Evolutionary conservation across 2,329 filamentous ascomycete genomes (phyloP).

Genomic region (Aspergillus jensenii): DNA sequence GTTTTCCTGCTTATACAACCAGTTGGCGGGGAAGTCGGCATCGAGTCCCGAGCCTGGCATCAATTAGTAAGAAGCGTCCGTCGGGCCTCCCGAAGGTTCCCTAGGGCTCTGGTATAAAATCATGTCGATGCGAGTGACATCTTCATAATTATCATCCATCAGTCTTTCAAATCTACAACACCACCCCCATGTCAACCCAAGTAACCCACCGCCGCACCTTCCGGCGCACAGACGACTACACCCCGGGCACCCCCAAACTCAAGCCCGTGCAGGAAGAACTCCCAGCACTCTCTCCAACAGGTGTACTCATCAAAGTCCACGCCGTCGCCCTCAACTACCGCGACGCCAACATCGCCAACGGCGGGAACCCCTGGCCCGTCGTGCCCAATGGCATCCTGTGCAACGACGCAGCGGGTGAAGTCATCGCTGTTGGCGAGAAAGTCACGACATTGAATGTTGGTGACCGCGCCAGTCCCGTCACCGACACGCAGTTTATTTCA

Average conservation of each 20-base stretch:
- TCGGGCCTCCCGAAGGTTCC: too few relatives aligned
- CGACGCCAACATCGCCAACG: constrained; percentile 27
- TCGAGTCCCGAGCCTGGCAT: too few relatives aligned
- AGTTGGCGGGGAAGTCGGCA: too few relatives aligned
- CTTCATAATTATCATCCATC: background rate
- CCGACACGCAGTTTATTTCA: constrained; percentile 43
- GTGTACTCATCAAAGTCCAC: constrained; percentile 24
- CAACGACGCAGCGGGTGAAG: constrained; percentile 46
- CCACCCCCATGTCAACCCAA: background rate
- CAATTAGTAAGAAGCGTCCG: too few relatives aligned
- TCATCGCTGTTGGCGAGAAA: constrained; percentile 39
- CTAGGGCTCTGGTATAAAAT: too few relatives aligned
- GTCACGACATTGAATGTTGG: constrained; percentile 34
- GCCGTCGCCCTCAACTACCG: constrained; percentile 26
- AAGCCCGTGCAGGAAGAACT: constrained; percentile 36
- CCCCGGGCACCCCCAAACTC: constrained; percentile 32
- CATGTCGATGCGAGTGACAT: too few relatives aligned
- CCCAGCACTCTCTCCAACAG: constrained; percentile 30
- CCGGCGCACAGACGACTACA: constrained; percentile 35
- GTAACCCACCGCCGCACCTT: constrained; percentile 24
- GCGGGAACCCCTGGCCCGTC: constrained; percentile 44
- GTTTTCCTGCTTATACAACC: too few relatives aligned
- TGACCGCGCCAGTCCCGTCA: constrained; percentile 40
- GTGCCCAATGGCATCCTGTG: constrained; percentile 31
- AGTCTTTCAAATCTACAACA: background rate